Base-by-base conservation (phyloP, 1,139 yeast genomes). In the Protomyces lactucae-debilis region DNA sequence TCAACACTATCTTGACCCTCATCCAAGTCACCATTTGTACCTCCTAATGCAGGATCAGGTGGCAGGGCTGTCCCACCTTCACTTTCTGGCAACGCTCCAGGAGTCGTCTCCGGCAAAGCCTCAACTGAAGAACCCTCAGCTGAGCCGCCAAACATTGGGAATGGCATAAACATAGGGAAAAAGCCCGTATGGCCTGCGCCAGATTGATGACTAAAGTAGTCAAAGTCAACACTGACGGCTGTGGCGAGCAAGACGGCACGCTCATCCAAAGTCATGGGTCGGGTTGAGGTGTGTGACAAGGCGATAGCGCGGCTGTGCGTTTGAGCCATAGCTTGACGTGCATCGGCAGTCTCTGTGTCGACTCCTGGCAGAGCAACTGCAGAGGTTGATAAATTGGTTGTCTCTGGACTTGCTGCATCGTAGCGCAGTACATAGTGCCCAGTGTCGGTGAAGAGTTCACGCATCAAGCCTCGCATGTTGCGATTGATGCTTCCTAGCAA, bases 381-480 rank as follows among this genome's bases (percentile, higher is more conserved):
- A 6, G 65, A 52, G 54, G 54, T 53, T 8, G 64, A 53, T 14
- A 52, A 10, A 21, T 52, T 52, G 2, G 57, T 55, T n/a, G 57
- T 55, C 10, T 36, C 35, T 32, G 48, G 57, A 14, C 32, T 78
- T 12, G 80, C 79, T 1, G 92, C 87, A 71, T 89, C 96, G 88
- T 90, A 87, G 67, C 96, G 77, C 43, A 93, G 77, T 12, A 91
- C 83, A 74, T 93, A 93, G 1, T 90, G 92, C 68, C 98, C 98
- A 0, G 97, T 88, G 75, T 93, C 98, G 0, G 98, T 92, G 73
- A 92, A 87, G 72, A 92, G 76, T 73, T 93, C 99, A 71, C 97
- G 82, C 1, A 95, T 96, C 46, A 93, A 76, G 0, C 99, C 99
- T 3, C 88, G 96, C 95, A 97, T 93, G 75, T 91, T 90, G 71